Percentiles rank a stretch among this genome's conserved stretches.
Evolutionary conservation across 352 stramenopile genomes (phyloP).

Genomic region (Phytophthora cajani): DNA sequence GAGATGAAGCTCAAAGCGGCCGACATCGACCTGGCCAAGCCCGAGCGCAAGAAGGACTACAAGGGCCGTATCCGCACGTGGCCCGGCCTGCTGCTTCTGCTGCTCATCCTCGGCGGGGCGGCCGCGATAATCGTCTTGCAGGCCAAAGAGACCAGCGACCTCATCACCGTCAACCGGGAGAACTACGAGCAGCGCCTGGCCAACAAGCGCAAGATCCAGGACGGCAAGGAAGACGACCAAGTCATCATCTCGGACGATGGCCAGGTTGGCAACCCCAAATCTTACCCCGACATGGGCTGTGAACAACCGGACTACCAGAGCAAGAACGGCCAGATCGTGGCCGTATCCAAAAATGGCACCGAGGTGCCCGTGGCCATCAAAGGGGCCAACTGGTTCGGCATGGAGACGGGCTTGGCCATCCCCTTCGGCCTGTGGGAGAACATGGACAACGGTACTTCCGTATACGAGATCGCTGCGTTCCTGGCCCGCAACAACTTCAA

Average conservation of each 20-base stretch:
- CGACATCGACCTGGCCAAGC: conserved; percentile 40
- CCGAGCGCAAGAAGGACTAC: conserved; percentile 64
- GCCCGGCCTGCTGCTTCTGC: conserved; percentile 58
- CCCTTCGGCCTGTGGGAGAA: conserved; percentile 80
- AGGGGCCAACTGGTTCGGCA: conserved; percentile 79
- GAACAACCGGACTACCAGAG: conserved; percentile 67
- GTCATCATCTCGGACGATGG: conserved; percentile 60
- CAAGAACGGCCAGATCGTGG: conserved; percentile 59
- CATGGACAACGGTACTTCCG: conserved; percentile 63
- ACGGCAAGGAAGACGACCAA: conserved; percentile 41
- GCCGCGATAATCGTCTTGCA: conserved; percentile 48
- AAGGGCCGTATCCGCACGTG: conserved; percentile 75
- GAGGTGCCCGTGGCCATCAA: conserved; percentile 66
- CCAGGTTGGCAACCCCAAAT: conserved; percentile 59
- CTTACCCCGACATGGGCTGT: conserved; percentile 59
- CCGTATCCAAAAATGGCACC: conserved; percentile 58
- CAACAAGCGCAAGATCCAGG: conserved; percentile 50
- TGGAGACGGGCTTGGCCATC: conserved; percentile 66
- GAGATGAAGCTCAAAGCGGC: conserved; percentile 67
- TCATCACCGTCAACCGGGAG: conserved; percentile 21
- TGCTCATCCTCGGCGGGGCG: conserved; percentile 47
- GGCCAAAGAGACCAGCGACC: conserved; percentile 43
- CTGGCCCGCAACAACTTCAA: conserved; percentile 77
- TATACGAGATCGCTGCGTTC: conserved; percentile 70
- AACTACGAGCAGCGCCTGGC: conserved; percentile 33